These are phyloP conservation scores for Miamiensis avidus DNA, from an alignment of 169 alveolate genomes.

Conservation along the genomic window DNA sequence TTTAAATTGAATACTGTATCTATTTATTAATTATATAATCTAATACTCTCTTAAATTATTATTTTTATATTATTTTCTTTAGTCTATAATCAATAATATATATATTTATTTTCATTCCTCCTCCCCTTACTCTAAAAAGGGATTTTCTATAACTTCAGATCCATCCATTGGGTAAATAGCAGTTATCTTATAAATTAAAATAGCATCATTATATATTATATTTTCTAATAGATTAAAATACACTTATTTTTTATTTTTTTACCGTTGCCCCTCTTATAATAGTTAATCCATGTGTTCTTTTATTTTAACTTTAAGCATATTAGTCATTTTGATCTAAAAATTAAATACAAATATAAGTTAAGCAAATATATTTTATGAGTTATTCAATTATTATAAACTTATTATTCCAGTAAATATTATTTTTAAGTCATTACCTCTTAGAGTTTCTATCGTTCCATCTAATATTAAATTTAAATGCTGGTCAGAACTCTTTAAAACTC, in stretches of 20 bases:
- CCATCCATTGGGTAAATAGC: slow-evolving; percentile 20
- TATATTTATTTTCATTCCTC: neutral
- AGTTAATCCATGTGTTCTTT: slow-evolving; percentile 9
- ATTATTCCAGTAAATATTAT: neutral
- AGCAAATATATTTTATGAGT: too few species aligned
- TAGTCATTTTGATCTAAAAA: slow-evolving; percentile 7
- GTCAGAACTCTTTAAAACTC: slow-evolving; percentile 17
- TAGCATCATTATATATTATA: neutral
- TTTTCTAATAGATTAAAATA: too few species aligned
- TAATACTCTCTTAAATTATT: too few species aligned
- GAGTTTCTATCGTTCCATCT: slow-evolving; percentile 15
- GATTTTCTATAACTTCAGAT: slow-evolving; percentile 16
- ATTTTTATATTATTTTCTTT: too few species aligned
- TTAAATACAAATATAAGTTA: too few species aligned
- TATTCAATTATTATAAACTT: neutral
- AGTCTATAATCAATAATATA: too few species aligned
- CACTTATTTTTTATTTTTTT: too few species aligned
- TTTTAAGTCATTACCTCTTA: slow-evolving; percentile 1
- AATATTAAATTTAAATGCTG: slow-evolving; percentile 13
- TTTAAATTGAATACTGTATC: neutral
- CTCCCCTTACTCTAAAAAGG: neutral
- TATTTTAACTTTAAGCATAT: neutral
- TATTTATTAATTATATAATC: too few species aligned
- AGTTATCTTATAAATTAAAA: neutral
- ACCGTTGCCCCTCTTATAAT: slow-evolving; percentile 19